Evolutionary conservation across 106 monocot genomes (phyloP), one percentile per base, ranked within the genome.

Genomic region (Dendrobium huoshanense): DNA sequence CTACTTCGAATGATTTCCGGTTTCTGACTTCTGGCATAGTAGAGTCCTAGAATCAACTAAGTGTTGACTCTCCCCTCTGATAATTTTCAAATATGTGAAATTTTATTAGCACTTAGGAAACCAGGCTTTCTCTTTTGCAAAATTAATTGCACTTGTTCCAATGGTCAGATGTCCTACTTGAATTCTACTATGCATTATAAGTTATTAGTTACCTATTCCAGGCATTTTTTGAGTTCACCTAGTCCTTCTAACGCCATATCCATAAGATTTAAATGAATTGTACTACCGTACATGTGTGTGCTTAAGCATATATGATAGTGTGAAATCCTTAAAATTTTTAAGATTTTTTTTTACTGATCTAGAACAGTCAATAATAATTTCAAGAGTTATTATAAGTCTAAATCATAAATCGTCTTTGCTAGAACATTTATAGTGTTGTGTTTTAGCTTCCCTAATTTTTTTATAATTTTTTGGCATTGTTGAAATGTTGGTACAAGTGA

Each of bases 31-130:
- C 67, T 25, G 27, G 45, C 45, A 45, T 45, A 9, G 8, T 45
- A 6, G 9, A 9, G 9, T 9, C 9, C 45, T 45, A 27, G 7
- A 73, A 13, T 40, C 8, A 72, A 40, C 72, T 6, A 73, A 41
- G 73, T 73, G 6, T 7, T 18, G 17, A 73, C 3, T 42, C 40
- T 73, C 40, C 20, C 68, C 13, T 68, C 31, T 9, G 42, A 20
- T 8, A 4, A 6, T 73, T 19, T 73, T 73, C 33, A 70, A 37
- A 70, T 13, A 37, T 13, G 33, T 70, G 37, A 33, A 70, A 37
- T 15, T 70, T 19, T 37, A 70, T 70, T 37, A 70, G 70, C 61
- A 70, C 19, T 74, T 74, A n/a, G 42, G 74, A 44, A 74, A n/a
- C 5, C 6, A 70, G 42, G 10, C 73, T 27, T 44, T 73, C 73